phyloP scores from a whole-genome alignment of 495 filamentous ascomycete species.

The Cryomyces antarcticus region DNA sequence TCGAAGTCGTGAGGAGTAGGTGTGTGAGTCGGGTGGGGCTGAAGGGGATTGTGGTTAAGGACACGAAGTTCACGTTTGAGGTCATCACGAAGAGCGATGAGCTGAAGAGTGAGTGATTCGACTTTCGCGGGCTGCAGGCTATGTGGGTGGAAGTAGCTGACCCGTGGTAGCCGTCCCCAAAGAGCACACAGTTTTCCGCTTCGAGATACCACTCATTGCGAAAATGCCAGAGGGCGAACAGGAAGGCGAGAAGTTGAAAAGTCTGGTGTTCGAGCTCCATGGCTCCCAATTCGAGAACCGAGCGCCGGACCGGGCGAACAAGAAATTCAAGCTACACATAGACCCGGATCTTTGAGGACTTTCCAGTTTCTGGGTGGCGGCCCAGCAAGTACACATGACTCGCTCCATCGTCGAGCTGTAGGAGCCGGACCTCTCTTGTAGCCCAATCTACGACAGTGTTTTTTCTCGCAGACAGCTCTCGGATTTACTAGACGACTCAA shows the following conservation, averaged over 20 bases:
- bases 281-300: conserved; percentile 72
- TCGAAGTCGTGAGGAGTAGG: conserved; percentile 64
- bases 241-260: conserved; percentile 9
- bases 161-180: conserved; percentile 48
- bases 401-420: too few species aligned
- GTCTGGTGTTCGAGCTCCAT: conserved; percentile 65
- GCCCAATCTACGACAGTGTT: too few species aligned
- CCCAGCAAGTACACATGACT: too few species aligned
- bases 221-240: conserved; percentile 4
- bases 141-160: background rate
- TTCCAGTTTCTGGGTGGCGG: too few species aligned
- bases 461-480: too few species aligned
- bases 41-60: conserved; percentile 69
- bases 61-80: conserved; percentile 72
- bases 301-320: conserved; percentile 65
- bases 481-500: too few species aligned
- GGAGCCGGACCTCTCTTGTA: too few species aligned
- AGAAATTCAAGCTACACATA: conserved; percentile 58
- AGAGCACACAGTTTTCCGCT: conserved; percentile 67
- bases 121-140: background rate
- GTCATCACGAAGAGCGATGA: conserved; percentile 45
- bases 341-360: conserved; percentile 10
- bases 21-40: conserved; percentile 68
- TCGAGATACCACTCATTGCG: conserved; percentile 38
- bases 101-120: conserved; percentile 30